These are phyloP conservation scores for Tetracentron sinense DNA, from an alignment of 164 flowering plant genomes.

Conservation along the genomic window DNA sequence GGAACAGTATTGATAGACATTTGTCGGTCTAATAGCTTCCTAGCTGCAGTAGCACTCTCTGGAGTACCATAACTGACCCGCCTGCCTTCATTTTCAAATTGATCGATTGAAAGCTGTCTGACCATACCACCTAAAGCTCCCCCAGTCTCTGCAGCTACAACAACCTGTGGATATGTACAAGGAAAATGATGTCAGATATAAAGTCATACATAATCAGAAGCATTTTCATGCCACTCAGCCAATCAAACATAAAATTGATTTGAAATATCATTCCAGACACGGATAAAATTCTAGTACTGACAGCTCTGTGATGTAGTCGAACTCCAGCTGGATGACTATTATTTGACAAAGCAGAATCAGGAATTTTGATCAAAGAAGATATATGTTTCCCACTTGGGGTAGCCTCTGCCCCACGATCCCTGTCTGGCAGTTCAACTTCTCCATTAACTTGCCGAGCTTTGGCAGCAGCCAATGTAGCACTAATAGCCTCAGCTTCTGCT, in stretches of 20 bases:
- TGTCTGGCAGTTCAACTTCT: constrained; percentile 68
- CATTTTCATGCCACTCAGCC: not conserved
- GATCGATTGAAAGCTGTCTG: constrained; percentile 81
- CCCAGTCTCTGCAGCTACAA: constrained; percentile 29
- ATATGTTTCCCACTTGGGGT: constrained; percentile 70
- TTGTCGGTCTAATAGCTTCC: constrained; percentile 90
- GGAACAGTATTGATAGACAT: constrained; percentile 97
- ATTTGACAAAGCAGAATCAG: constrained; percentile 49
- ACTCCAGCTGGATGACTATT: constrained; percentile 52
- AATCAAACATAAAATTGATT: not conserved
- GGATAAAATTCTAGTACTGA: constrained; percentile 23
- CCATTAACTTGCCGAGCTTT: constrained; percentile 77
- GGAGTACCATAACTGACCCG: constrained; percentile 99
- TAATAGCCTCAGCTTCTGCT: constrained; percentile 82
- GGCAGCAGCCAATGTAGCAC: constrained; percentile 73
- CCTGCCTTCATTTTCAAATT: constrained; percentile 68
- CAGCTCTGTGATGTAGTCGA: constrained; percentile 71
- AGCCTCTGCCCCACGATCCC: constrained; percentile 74
- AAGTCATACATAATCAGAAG: not conserved
- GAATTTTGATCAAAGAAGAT: constrained; percentile 42
- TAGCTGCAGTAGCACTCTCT: constrained; percentile 95
- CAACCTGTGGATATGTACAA: constrained; percentile 1
- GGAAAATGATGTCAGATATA: not conserved
- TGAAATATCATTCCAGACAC: not conserved
- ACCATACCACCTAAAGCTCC: constrained; percentile 88